Evolutionary conservation across 2,329 filamentous ascomycete genomes (phyloP).

Genomic region (Nemania bipapillata): DNA sequence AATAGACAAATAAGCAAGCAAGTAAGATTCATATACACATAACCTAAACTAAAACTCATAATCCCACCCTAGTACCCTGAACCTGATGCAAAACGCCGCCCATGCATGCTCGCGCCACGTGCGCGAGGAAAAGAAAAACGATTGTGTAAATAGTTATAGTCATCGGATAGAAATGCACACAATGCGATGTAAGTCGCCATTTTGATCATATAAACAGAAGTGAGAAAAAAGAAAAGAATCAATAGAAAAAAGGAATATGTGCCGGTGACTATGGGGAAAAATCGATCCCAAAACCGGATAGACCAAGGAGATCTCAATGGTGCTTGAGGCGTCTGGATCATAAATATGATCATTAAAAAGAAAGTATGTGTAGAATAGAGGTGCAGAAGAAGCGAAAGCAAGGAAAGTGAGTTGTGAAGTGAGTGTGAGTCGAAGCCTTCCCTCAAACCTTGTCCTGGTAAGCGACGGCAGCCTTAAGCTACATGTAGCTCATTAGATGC

Average conservation of each 20-base stretch:
- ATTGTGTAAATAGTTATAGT: background rate
- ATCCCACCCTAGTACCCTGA: background rate
- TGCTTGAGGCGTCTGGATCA: background rate
- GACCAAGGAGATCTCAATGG: conserved; percentile 2
- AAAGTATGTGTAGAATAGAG: conserved; percentile 1
- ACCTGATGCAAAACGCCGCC: conserved; percentile 29
- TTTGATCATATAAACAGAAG: background rate
- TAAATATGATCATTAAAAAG: conserved; percentile 15
- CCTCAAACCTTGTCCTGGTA: background rate
- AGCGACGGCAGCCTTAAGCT: conserved; percentile 24
- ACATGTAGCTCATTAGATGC: conserved; percentile 9
- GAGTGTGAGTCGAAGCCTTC: background rate
- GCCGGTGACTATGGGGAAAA: background rate
- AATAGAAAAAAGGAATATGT: conserved; percentile 16
- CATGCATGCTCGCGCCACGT: conserved; percentile 12
- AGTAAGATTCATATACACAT: conserved; percentile 31
- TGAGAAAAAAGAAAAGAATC: background rate
- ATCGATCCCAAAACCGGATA: background rate
- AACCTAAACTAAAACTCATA: background rate
- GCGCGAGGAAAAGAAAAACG: conserved; percentile 11
- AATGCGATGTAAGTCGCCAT: background rate
- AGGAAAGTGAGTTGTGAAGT: background rate
- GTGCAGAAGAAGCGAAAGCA: conserved; percentile 18
- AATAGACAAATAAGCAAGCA: background rate
- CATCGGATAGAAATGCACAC: background rate